Base-by-base conservation (phyloP, 331 rosid genomes). In the Acacia pycnantha region DNA sequence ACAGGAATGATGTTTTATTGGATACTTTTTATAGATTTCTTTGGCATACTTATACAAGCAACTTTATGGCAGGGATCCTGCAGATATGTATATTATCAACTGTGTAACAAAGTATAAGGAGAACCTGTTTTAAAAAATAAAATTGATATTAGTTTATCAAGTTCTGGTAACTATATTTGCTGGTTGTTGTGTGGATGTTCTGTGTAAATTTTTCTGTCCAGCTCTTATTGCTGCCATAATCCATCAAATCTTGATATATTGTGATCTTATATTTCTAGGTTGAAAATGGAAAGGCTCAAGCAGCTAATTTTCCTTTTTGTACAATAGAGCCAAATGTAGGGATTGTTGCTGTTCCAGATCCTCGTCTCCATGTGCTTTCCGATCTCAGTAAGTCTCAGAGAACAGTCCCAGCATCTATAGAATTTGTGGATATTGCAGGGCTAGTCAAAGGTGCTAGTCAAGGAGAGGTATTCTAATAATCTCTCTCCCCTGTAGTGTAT, bases 261-360 rank as follows among this genome's bases (percentile, higher is more conserved):
- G 48, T 71, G 84, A 31, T 86, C 69, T 78, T 72, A 43, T 54
- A 19, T 82, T 58, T 82, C 87, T 86, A 96, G 99, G 99, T 96
- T 47, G 99, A 93, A 88, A 96, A 92, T 83, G 99, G 99, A 46
- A 96, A 90, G 88, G 99, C 99, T 79, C 98, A 95, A 91, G 99
- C 99, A 77, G 99, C 97, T 74, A 93, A 95, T 81, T 93, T 95
- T 80, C 99, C 99, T 21, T 95, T 95, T 88, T 95, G 99, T 84
- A 93, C 99, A 5, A 93, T 95, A 84, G 99, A 93, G 88, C 99
- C 99, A 77, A 96, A 96, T 80, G 97, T 96, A 81, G 99, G 99
- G 85, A 90, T 93, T 84, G 98, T 93, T 83, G 97, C 97, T n/a
- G 99, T 96, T 85, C 99, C 99, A 24, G 99, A 96, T 91, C 86